Percentiles rank a stretch among this genome's conserved stretches.
Evolutionary conservation across 192 early-diverging fungal genomes (phyloP).

Genomic region (Globomyces pollinis-pini): DNA sequence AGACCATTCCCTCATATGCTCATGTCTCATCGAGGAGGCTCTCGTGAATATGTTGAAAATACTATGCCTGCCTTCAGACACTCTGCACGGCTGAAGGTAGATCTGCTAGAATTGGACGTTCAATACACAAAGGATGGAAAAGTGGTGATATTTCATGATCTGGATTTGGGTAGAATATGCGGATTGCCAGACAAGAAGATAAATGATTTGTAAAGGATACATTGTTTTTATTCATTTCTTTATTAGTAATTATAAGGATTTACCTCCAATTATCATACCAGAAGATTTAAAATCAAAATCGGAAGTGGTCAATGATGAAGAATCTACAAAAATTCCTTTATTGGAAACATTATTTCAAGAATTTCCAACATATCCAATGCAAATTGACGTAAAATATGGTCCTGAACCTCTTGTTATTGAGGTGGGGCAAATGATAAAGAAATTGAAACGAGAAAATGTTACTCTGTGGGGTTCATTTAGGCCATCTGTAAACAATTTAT

Average conservation of each 20-base stretch:
- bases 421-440: constrained; percentile 29
- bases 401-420: constrained; percentile 28
- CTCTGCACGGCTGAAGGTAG: constrained; percentile 26
- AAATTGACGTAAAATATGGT: constrained; percentile 40
- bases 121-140: constrained; percentile 36
- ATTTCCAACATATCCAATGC: constrained; percentile 37
- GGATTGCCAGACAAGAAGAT: constrained; percentile 17
- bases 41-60: constrained; percentile 39
- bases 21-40: constrained; percentile 43
- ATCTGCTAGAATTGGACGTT: constrained; percentile 38
- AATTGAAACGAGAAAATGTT: constrained; percentile 18
- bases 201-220: background rate
- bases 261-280: constrained; percentile 35
- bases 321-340: constrained; percentile 28
- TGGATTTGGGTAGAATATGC: constrained; percentile 25
- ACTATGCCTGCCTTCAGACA: constrained; percentile 36
- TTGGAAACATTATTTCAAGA: constrained; percentile 29
- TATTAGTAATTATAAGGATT: constrained; percentile 10
- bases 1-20: constrained; percentile 18
- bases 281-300: constrained; percentile 11
- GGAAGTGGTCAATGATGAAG: constrained; percentile 16
- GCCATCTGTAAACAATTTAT: constrained; percentile 11
- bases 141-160: constrained; percentile 43
- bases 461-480: constrained; percentile 43
- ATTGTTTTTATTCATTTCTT: background rate